Conservation (phyloP, 805 yeast genomes). For the Barnettozyma californica region DNA sequence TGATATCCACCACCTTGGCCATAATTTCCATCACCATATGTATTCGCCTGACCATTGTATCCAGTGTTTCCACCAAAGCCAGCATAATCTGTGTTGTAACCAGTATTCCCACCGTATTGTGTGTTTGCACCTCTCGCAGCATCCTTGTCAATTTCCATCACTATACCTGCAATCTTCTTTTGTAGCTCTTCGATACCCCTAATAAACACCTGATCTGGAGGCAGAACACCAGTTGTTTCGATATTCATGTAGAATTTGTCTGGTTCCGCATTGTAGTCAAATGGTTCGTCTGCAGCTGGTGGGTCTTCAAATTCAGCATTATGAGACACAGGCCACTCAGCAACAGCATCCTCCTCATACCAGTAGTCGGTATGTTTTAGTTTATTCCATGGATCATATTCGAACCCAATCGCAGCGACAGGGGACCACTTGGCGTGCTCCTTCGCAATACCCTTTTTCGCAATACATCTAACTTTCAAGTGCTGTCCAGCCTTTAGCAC, state of each 20-base stretch:
- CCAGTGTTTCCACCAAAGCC: background rate
- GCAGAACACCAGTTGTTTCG: constrained; percentile 86
- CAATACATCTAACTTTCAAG: constrained; percentile 81
- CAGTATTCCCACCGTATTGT: constrained; percentile 2
- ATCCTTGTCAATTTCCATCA: constrained; percentile 53
- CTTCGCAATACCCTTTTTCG: constrained; percentile 94
- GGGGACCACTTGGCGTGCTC: constrained; percentile 99
- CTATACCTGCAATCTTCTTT: constrained; percentile 83
- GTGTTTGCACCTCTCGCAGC: constrained; percentile 23
- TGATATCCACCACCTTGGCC: background rate
- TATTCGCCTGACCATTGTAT: background rate
- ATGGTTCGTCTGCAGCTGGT: constrained; percentile 79
- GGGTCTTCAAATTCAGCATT: constrained; percentile 96
- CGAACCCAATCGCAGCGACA: constrained; percentile 91
- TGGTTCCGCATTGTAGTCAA: constrained; percentile 82
- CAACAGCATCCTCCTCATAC: constrained; percentile 85
- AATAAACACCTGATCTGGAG: constrained; percentile 83
- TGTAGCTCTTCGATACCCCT: constrained; percentile 83
- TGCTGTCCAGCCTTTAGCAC: constrained; percentile 92
- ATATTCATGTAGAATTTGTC: constrained; percentile 79
- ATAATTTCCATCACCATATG: background rate
- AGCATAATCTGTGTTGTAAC: constrained; percentile 20
- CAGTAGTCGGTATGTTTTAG: constrained; percentile 92
- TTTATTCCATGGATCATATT: constrained; percentile 99
- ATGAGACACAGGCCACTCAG: constrained; percentile 89